These are phyloP conservation scores for Populus hybrid DNA, from an alignment of 441 rosid species.

Conservation along the genomic window DNA sequence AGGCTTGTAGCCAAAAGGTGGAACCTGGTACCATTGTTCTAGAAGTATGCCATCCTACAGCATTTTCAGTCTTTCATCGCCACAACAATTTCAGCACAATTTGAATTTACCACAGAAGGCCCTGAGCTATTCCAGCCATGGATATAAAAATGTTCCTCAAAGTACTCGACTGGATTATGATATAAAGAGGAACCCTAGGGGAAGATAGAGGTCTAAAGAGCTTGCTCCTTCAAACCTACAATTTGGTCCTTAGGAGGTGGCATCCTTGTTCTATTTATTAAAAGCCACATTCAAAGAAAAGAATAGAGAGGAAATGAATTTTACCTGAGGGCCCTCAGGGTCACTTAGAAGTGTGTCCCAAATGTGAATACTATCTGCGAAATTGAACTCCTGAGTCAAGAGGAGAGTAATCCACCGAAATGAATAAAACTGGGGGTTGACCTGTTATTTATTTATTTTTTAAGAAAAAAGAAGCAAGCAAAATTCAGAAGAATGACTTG, in stretches of 20 bases:
- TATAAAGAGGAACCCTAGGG: neutral
- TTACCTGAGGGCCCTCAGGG: constrained; percentile 92
- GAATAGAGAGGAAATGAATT: constrained; percentile 13
- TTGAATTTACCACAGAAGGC: neutral
- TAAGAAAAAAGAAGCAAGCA: constrained; percentile 13
- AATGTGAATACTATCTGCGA: constrained; percentile 80
- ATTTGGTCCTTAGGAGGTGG: neutral
- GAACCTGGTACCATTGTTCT: neutral
- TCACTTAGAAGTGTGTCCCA: constrained; percentile 98
- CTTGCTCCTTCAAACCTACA: neutral
- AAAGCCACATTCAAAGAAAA: neutral
- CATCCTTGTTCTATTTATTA: neutral
- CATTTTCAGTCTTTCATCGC: neutral
- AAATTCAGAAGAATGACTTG: constrained; percentile 5
- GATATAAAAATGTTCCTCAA: neutral
- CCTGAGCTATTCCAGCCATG: neutral
- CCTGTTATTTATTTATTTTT: constrained; percentile 45
- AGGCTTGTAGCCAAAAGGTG: neutral
- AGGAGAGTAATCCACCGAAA: constrained; percentile 99
- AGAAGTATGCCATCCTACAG: neutral
- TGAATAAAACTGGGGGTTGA: constrained; percentile 92
- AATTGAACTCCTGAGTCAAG: constrained; percentile 90
- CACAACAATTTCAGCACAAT: neutral
- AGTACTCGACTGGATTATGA: neutral
- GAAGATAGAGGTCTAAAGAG: neutral